Conservation (phyloP, 345 rosid species). For the Mangifera indica region DNA sequence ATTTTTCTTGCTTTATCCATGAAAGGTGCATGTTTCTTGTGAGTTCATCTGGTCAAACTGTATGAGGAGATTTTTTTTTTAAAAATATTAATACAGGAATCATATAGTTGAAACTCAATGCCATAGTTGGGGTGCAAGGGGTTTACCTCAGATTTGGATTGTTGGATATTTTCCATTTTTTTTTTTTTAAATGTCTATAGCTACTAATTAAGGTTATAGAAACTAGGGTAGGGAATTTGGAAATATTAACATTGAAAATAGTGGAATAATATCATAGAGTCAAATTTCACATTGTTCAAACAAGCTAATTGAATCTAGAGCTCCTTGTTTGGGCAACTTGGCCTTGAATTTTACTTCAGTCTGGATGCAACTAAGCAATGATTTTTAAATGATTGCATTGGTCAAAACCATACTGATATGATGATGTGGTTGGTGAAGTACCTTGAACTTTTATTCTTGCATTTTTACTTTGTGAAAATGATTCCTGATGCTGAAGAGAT, state of each 20-base stretch:
- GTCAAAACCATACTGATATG: constrained; percentile 1
- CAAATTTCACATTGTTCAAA: background rate
- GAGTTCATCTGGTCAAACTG: too few species aligned
- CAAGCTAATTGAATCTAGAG: background rate
- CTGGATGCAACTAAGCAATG: background rate
- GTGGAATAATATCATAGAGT: background rate
- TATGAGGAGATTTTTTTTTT: too few species aligned
- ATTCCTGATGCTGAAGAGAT: constrained; percentile 1
- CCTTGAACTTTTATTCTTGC: background rate
- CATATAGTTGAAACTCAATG: too few species aligned
- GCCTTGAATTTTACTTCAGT: background rate
- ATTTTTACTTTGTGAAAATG: constrained; percentile 4
- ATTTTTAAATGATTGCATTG: constrained; percentile 6
- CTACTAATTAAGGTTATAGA: background rate
- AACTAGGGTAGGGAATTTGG: background rate
- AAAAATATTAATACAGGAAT: too few species aligned
- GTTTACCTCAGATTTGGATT: background rate
- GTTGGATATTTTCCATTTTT: background rate
- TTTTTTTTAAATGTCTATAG: background rate
- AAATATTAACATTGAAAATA: background rate
- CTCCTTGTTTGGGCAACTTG: background rate
- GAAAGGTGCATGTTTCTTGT: too few species aligned
- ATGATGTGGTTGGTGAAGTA: background rate
- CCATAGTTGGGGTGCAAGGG: too few species aligned
- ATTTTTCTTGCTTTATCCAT: too few species aligned